phyloP scores from a whole-genome alignment of 2,329 filamentous ascomycete genomes.

The Camillea tinctor region DNA sequence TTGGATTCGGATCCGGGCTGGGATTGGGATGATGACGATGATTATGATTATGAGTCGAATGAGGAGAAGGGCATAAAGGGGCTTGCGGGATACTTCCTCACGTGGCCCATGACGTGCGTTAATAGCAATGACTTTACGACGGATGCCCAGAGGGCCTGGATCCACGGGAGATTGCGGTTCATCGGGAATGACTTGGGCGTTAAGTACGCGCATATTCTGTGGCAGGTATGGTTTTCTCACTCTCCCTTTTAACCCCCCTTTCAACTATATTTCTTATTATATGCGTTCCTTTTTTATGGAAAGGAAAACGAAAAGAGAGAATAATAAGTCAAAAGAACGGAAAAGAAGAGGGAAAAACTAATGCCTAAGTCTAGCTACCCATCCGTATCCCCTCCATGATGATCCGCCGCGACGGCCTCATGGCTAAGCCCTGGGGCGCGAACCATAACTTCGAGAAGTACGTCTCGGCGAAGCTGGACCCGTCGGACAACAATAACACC shows the following conservation, averaged over 20 bases:
- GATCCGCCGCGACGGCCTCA: slow-evolving; percentile 52
- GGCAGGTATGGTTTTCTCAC: slow-evolving; percentile 44
- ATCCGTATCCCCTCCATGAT: slow-evolving; percentile 62
- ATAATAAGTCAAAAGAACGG: background rate
- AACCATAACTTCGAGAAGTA: slow-evolving; percentile 46
- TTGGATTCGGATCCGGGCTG: no score
- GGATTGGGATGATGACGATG: no score
- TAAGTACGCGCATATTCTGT: slow-evolving; percentile 55
- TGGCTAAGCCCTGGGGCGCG: slow-evolving; percentile 43
- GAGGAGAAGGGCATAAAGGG: slow-evolving; percentile 51
- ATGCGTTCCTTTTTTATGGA: background rate
- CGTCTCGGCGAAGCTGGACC: slow-evolving; percentile 33
- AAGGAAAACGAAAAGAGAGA: background rate
- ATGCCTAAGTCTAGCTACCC: slow-evolving; percentile 42
- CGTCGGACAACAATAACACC: background rate
- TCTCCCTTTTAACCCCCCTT: background rate
- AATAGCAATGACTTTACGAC: slow-evolving; percentile 58
- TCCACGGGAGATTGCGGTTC: slow-evolving; percentile 51
- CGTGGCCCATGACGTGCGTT: slow-evolving; percentile 57
- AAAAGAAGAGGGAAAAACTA: no score
- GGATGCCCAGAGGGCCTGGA: slow-evolving; percentile 57
- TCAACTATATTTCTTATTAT: background rate
- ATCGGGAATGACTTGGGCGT: slow-evolving; percentile 58
- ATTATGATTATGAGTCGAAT: no score
- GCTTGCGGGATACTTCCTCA: slow-evolving; percentile 57